Evolutionary conservation across 208 protist species (phyloP).

Genomic region (Trypanosoma melophagium): DNA sequence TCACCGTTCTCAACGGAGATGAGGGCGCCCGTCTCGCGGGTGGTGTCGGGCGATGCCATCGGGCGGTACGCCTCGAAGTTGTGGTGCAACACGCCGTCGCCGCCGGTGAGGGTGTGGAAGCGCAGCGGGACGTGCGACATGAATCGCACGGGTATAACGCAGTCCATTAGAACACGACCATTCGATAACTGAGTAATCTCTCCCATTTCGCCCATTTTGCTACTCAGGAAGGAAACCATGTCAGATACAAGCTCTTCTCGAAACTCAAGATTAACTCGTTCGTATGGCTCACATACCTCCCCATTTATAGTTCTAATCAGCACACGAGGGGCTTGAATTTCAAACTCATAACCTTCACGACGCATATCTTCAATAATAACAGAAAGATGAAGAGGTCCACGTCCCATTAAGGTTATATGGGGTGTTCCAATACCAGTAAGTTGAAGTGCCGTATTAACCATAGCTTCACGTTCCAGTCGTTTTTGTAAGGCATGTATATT

Average conservation of each 20-base stretch:
- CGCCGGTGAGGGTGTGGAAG: slow-evolving; percentile 85
- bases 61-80: slow-evolving; percentile 85
- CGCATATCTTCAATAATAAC: slow-evolving; percentile 98
- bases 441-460: slow-evolving; percentile 93
- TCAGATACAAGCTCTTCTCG: slow-evolving; percentile 64
- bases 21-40: slow-evolving; percentile 83
- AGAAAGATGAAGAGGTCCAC: slow-evolving; percentile 96
- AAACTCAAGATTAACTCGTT: slow-evolving; percentile 82
- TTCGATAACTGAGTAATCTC: slow-evolving; percentile 81
- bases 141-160: slow-evolving; percentile 86
- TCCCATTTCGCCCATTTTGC: slow-evolving; percentile 87
- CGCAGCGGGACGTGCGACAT: slow-evolving; percentile 82
- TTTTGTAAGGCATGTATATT: slow-evolving; percentile 61
- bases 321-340: slow-evolving; percentile 93
- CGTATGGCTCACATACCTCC: slow-evolving; percentile 84
- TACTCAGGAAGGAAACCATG: slow-evolving; percentile 85
- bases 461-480: slow-evolving; percentile 87
- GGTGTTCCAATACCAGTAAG: slow-evolving; percentile 46
- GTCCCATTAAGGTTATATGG: slow-evolving; percentile 87
- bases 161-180: slow-evolving; percentile 77
- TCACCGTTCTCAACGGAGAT: slow-evolving; percentile 86
- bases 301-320: slow-evolving; percentile 81
- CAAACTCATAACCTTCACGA: slow-evolving; percentile 96
- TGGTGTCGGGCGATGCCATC: slow-evolving; percentile 57
- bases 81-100: slow-evolving; percentile 88